Base-by-base conservation (phyloP, 148 eudicot genomes). In the Persicaria tinctoria region DNA sequence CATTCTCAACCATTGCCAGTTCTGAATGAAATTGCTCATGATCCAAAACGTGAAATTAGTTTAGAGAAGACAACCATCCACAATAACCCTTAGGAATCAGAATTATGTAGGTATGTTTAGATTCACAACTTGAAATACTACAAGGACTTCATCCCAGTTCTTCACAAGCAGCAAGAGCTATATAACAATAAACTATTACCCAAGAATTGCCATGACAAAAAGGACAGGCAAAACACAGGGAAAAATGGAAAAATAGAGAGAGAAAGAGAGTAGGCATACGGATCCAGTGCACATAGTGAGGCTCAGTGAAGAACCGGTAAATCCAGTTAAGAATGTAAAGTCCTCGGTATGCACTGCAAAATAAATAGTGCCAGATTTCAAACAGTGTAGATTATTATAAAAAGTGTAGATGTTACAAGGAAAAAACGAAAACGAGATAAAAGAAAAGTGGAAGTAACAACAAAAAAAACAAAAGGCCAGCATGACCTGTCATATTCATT, bases 261-360 rank as follows among this genome's bases (percentile, higher is more conserved):
- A 49, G 83, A 46, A 51, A 74, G 79, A 80, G 76, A 73, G 78
- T 59, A 81, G 73, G 8, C 88, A 51, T 90, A 94, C 97, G 89
- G 79, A 94, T 92, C 98, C 98, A 94, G 74, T 92, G 97, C 74
- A 87, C 86, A 80, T 76, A 94, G 83, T 90, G 98, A 57, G 97
- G 96, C 83, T 94, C 98, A 5, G 97, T 92, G 87, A 90, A 87
- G 93, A 89, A 89, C 74, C 98, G 98, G 51, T 92, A 94, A 70
- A 94, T 82, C 98, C 98, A 94, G 80, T 94, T 94, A 59, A 94
- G 79, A 79, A 94, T 92, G 87, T 94, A 91, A 11, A 94, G 77
- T 60, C 83, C 85, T 47, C 97, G 96, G 80, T 94, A 94, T 70
- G 93, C 98, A 80, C 98, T 93, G 91, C 84, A 90, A 59, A 27